Percentiles rank a stretch among this genome's conserved stretches.
Conservation (phyloP, 441 rosid species). For the Croton laevigatus region DNA sequence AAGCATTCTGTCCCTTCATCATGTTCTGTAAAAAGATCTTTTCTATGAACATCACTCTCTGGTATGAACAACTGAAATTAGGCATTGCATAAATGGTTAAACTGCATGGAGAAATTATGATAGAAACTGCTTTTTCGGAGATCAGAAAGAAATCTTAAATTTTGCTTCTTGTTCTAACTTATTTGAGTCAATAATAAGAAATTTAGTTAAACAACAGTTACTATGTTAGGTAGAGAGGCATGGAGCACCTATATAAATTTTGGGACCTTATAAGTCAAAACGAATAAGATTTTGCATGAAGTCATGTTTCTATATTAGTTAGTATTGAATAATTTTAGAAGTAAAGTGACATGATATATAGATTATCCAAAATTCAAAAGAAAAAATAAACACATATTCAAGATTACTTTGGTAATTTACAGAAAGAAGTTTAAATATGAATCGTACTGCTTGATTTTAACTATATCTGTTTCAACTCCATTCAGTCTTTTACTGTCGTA, state of each 20-base stretch:
- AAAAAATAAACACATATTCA: background rate
- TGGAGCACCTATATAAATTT: background rate
- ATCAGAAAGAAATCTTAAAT: too few relatives aligned
- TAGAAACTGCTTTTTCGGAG: background rate
- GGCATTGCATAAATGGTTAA: background rate
- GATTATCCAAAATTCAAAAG: background rate
- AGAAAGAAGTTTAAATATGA: background rate
- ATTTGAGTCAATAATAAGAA: too few relatives aligned
- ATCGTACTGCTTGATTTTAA: background rate
- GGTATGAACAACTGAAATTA: background rate
- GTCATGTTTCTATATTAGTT: background rate
- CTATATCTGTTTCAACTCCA: slow-evolving; percentile 1
- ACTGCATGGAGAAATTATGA: background rate
- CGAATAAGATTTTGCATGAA: background rate
- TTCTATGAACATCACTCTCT: background rate
- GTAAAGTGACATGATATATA: background rate
- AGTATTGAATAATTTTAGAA: background rate
- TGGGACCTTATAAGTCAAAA: background rate
- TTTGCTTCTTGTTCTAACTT: too few relatives aligned
- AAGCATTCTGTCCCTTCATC: background rate
- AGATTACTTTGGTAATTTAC: background rate
- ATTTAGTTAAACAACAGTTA: too few relatives aligned
- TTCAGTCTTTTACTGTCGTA: background rate
- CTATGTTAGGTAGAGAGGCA: too few relatives aligned
- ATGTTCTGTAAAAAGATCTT: background rate